Base-by-base conservation (phyloP, 2,329 filamentous ascomycete genomes). In the Cladosporium sp. region DNA sequence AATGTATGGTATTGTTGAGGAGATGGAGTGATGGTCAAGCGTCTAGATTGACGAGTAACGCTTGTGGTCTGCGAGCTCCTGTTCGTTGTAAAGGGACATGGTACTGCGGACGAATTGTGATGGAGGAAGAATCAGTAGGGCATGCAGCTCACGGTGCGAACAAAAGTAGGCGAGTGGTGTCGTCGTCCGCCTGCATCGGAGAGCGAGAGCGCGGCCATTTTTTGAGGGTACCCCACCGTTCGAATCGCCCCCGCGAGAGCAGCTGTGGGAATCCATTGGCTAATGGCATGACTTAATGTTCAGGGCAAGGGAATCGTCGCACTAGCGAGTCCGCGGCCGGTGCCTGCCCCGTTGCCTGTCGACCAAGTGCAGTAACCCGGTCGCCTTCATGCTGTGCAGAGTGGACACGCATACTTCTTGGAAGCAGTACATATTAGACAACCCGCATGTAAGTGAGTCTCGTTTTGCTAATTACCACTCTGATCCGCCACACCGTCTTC, bases 71-170 rank as follows among this genome's bases (percentile, higher is more conserved):
- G 63, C 64, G 63, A 72, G 59, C 64, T 72, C 70, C 56, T 65
- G 65, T 63, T 68, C 68, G 66, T 69, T 67, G 66, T 70, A 72
- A 60, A 72, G 63, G 63, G 64, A 63, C 70, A 72, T 72, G 37
- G 45, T 59, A 56, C 19, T 20, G 42, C 54, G 34, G 42, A 20
- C 20, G 17, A n/a, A 45, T 22, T n/a, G 25, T 25, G 43, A 14
- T n/a, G 22, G 15, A 17, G 22, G 36, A 20, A 51, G 36, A 34
- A 51, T 50, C 47, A 50, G 47, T 37, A 19, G 28, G 30, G 47
- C 30, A 47, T 47, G 28, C 28, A 28, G n/a, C n/a, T n/a, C 25
- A 8, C 20, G 15, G 30, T 50, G 47, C 47, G 17, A 50, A 50
- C 30, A 50, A 50, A 50, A 47, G 43, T 28, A 20, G 28, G 47